Conservation (phyloP, 805 yeast genomes). For the Yarrowia divulgata region DNA sequence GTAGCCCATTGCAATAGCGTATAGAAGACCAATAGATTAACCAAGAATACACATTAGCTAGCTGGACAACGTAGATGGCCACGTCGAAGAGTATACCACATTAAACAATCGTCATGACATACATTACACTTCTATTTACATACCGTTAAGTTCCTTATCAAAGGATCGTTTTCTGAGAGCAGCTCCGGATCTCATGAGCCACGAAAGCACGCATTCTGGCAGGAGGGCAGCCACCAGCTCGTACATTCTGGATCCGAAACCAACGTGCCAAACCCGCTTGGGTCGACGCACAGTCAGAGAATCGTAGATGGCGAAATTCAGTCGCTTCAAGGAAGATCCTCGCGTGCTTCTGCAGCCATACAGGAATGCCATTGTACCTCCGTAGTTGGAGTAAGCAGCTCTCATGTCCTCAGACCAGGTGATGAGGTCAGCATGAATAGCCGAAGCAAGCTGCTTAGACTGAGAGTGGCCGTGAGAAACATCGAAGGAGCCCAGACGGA, state of each 20-base stretch:
- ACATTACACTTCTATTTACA: constrained; percentile 24
- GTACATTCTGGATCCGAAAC: constrained; percentile 49
- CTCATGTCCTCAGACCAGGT: constrained; percentile 54
- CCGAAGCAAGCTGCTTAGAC: constrained; percentile 48
- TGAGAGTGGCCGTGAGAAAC: constrained; percentile 50
- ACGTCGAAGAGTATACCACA: too few species aligned
- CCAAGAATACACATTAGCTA: too few species aligned
- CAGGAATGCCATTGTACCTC: constrained; percentile 45
- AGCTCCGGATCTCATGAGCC: constrained; percentile 50
- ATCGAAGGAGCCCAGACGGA: constrained; percentile 58
- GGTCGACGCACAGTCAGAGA: constrained; percentile 46
- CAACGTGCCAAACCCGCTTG: constrained; percentile 48
- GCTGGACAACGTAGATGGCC: too few species aligned
- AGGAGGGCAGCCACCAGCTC: constrained; percentile 45
- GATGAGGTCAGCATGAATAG: constrained; percentile 53
- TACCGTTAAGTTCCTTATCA: constrained; percentile 35
- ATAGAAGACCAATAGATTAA: neutral
- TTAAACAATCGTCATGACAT: neutral
- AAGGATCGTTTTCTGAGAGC: constrained; percentile 36
- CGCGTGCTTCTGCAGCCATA: constrained; percentile 47
- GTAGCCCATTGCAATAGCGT: neutral
- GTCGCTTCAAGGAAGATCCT: constrained; percentile 48
- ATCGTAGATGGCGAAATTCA: constrained; percentile 49
- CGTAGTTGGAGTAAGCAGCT: constrained; percentile 48
- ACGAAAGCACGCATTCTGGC: constrained; percentile 51